Evolutionary conservation across 2,329 filamentous ascomycete genomes (phyloP).

Genomic region (Sclerotinia glacialis): DNA sequence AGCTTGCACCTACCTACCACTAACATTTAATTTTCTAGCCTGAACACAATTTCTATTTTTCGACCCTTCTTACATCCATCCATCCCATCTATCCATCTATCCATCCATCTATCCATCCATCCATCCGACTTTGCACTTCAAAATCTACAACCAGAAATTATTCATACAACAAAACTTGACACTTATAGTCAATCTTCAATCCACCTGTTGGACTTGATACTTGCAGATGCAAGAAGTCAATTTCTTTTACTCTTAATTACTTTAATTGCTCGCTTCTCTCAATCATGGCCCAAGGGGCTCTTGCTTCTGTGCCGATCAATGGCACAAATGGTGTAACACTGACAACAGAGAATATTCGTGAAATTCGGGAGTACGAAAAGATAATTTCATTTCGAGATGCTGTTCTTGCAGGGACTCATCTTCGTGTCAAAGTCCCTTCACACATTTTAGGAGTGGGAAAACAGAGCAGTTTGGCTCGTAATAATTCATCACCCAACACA

Average conservation of each 20-base stretch:
- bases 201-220: slow-evolving; percentile 8
- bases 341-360: slow-evolving; percentile 51
- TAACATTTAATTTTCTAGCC: slow-evolving; percentile 4
- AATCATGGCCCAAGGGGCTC: slow-evolving; percentile 41
- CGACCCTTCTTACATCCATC: not conserved
- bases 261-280: slow-evolving; percentile 28
- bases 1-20: not conserved
- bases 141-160: not conserved
- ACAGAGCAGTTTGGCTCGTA: slow-evolving; percentile 29
- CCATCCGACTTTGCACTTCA: not conserved
- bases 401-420: slow-evolving; percentile 74
- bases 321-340: slow-evolving; percentile 38
- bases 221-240: slow-evolving; percentile 15
- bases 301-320: slow-evolving; percentile 37
- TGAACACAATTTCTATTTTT: slow-evolving; percentile 21
- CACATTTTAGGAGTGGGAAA: slow-evolving; percentile 41
- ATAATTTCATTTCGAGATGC: slow-evolving; percentile 78
- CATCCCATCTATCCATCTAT: no score
- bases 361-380: slow-evolving; percentile 70
- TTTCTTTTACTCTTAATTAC: slow-evolving; percentile 23
- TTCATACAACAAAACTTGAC: slow-evolving; percentile 16
- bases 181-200: not conserved
- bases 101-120: no score
- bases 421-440: slow-evolving; percentile 55
- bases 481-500: slow-evolving; percentile 31